These are phyloP conservation scores for Abrus precatorius DNA, from an alignment of 306 rosid genomes.

Conservation along the genomic window DNA sequence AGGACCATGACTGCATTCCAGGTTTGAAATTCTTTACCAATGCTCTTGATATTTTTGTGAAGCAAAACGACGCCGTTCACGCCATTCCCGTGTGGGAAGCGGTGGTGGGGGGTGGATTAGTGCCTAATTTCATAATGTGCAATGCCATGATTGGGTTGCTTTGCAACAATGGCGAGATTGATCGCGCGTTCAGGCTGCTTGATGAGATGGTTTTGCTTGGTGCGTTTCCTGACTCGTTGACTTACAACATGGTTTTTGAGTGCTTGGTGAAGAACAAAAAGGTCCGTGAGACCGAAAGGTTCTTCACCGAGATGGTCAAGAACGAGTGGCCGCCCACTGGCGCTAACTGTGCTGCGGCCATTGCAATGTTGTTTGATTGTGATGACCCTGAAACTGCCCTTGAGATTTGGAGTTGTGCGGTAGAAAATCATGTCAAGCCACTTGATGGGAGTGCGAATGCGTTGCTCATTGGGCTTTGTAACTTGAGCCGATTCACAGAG, in stretches of 20 bases:
- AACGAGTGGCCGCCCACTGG: constrained; percentile 66
- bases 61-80: constrained; percentile 51
- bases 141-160: constrained; percentile 75
- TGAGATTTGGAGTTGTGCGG: constrained; percentile 69
- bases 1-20: constrained; percentile 66
- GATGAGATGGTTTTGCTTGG: constrained; percentile 74
- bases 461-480: constrained; percentile 70
- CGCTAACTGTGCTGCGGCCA: constrained; percentile 66
- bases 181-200: constrained; percentile 58
- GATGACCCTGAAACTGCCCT: constrained; percentile 77
- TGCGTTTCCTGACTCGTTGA: constrained; percentile 68
- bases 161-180: constrained; percentile 57
- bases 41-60: constrained; percentile 65
- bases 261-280: constrained; percentile 70
- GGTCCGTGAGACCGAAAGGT: constrained; percentile 55
- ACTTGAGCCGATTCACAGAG: constrained; percentile 63
- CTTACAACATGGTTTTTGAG: constrained; percentile 74
- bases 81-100: constrained; percentile 72
- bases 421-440: constrained; percentile 61
- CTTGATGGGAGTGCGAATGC: constrained; percentile 70
- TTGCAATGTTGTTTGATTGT: constrained; percentile 64
- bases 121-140: constrained; percentile 68
- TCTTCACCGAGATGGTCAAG: constrained; percentile 77
- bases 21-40: constrained; percentile 70
- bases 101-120: constrained; percentile 56